Evolutionary conservation across 768 basidiomycete genomes (phyloP).

Genomic region (Trametes villosa): DNA sequence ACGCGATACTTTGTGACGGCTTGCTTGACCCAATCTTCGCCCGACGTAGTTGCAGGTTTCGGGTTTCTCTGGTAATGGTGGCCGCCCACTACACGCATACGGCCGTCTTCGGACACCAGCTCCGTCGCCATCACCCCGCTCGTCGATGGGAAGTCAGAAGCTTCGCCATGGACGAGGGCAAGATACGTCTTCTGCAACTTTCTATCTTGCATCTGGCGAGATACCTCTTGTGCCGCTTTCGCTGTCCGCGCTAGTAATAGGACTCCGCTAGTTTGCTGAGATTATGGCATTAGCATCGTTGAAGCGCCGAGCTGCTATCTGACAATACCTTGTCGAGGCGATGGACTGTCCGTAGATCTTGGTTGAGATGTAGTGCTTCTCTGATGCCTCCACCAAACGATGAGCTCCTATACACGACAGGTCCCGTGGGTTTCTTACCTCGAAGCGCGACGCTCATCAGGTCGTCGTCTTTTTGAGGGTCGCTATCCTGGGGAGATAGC

Average conservation of each 20-base stretch:
- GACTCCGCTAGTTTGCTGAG: slow-evolving; percentile 12
- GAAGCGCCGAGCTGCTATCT: too few relatives aligned
- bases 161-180: slow-evolving; percentile 13
- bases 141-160: not conserved
- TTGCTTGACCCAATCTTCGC: slow-evolving; percentile 6
- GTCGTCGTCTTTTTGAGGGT: too few relatives aligned
- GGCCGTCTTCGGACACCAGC: slow-evolving; percentile 2
- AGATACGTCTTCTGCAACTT: slow-evolving; percentile 11
- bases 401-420: not conserved
- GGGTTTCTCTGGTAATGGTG: not conserved
- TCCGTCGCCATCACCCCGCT: slow-evolving; percentile 3
- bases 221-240: not conserved
- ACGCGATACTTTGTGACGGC: slow-evolving; percentile 10
- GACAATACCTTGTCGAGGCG: slow-evolving; percentile 16
- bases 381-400: not conserved
- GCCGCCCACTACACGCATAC: not conserved
- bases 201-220: not conserved
- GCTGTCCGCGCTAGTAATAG: slow-evolving; percentile 1
- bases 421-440: too few relatives aligned
- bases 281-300: not conserved
- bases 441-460: too few relatives aligned
- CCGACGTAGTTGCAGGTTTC: too few relatives aligned
- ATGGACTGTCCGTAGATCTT: slow-evolving; percentile 1
- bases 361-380: not conserved
- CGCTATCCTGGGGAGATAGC: too few relatives aligned